A percentile compares a stretch with the other conserved stretches of the same genome.
phyloP scores from a whole-genome alignment of 106 monocot genomes.

The Triglochin maritima region DNA sequence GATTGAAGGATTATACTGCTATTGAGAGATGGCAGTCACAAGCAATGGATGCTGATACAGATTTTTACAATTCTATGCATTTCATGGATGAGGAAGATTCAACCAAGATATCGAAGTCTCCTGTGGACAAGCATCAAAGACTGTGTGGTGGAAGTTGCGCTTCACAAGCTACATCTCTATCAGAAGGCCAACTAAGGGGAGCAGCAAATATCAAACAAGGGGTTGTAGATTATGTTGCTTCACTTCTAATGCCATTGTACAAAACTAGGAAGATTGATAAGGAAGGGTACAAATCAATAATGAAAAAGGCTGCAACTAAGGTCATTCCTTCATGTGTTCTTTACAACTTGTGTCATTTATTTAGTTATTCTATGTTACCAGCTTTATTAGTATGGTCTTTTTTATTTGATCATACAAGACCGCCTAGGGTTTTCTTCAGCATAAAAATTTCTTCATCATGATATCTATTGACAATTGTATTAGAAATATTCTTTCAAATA shows the following conservation, averaged over 20 bases:
- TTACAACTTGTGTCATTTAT: neutral
- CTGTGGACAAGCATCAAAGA: conserved; percentile 14
- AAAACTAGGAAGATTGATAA: conserved; percentile 79
- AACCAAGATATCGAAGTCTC: conserved; percentile 15
- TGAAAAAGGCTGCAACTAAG: conserved; percentile 96
- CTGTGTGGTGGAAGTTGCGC: conserved; percentile 34
- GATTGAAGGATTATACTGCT: conserved; percentile 77
- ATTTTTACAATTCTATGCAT: conserved; percentile 44
- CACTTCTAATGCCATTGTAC: conserved; percentile 87
- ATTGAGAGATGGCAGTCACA: conserved; percentile 98
- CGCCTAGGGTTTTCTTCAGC: neutral
- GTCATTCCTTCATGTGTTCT: conserved; percentile 19
- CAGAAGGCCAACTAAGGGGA: conserved; percentile 51
- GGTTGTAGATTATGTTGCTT: conserved; percentile 77
- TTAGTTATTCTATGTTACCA: neutral
- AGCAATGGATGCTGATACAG: conserved; percentile 81
- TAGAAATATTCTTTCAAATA: too few relatives aligned
- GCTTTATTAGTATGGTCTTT: neutral
- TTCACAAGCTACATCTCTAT: conserved; percentile 37
- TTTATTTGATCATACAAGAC: neutral
- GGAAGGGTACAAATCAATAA: conserved; percentile 86
- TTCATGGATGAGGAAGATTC: conserved; percentile 54
- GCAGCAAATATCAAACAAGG: conserved; percentile 71
- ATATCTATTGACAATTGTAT: neutral
- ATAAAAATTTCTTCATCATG: neutral